Conservation (phyloP, 768 basidiomycete genomes). For the Russula sp. region DNA sequence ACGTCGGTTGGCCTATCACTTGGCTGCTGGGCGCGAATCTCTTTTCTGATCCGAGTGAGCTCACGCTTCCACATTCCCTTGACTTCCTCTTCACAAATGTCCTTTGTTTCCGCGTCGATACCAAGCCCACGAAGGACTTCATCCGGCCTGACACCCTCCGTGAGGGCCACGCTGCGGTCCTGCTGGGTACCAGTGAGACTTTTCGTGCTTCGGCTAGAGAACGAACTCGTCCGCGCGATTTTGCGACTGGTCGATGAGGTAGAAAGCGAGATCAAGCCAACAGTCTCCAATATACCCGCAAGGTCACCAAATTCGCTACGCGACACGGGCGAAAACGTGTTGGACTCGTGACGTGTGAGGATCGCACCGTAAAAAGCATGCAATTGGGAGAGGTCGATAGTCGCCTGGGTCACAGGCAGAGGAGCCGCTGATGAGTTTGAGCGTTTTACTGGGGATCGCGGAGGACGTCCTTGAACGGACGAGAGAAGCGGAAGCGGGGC, state of each 20-base stretch:
- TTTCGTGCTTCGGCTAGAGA: slow-evolving; percentile 33
- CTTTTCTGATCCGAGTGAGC: slow-evolving; percentile 37
- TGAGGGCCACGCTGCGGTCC: slow-evolving; percentile 44
- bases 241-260: slow-evolving; percentile 34
- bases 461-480: slow-evolving; percentile 28
- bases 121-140: slow-evolving; percentile 70
- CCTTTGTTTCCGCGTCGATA: slow-evolving; percentile 30
- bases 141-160: slow-evolving; percentile 55
- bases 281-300: slow-evolving; percentile 62
- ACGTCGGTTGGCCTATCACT: slow-evolving; percentile 12
- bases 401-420: slow-evolving; percentile 27
- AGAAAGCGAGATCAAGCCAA: slow-evolving; percentile 48
- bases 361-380: slow-evolving; percentile 56
- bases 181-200: slow-evolving; percentile 15
- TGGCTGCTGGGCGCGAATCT: slow-evolving; percentile 30
- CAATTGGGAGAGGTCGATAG: slow-evolving; percentile 53
- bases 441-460: slow-evolving; percentile 47
- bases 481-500: slow-evolving; percentile 39
- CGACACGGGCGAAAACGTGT: slow-evolving; percentile 56
- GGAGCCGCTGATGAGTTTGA: slow-evolving; percentile 31
- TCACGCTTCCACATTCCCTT: slow-evolving; percentile 49
- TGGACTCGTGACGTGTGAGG: slow-evolving; percentile 48
- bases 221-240: slow-evolving; percentile 53
- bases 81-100: slow-evolving; percentile 45
- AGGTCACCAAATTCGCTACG: slow-evolving; percentile 74